phyloP scores from a whole-genome alignment of 2,329 filamentous ascomycete species.

The Blastomyces silverae region DNA sequence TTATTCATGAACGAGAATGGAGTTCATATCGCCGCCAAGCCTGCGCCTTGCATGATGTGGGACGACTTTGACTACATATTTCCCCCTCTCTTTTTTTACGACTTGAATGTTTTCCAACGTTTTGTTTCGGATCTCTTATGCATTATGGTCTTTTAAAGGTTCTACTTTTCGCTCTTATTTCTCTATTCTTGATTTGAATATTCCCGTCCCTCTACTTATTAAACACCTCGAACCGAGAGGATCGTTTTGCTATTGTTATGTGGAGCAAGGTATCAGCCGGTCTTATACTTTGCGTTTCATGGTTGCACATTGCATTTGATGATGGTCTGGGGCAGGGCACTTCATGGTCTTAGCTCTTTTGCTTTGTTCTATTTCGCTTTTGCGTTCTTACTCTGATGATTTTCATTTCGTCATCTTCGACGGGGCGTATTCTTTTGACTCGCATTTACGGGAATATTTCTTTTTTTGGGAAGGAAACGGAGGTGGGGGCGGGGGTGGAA shows the following conservation, averaged over 20 bases:
- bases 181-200: not conserved
- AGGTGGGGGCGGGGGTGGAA: not conserved
- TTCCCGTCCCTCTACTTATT: not conserved
- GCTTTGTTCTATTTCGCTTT: not conserved
- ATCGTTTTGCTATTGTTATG: not conserved
- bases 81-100: not conserved
- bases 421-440: not conserved
- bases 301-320: slow-evolving; percentile 13
- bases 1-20: not conserved
- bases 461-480: not conserved
- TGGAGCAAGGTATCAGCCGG: slow-evolving; percentile 11
- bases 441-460: not conserved
- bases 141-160: not conserved
- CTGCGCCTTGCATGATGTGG: not conserved
- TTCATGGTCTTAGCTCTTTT: not conserved
- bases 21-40: not conserved
- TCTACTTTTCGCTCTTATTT: not conserved
- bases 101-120: not conserved
- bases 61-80: not conserved
- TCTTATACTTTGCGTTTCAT: slow-evolving; percentile 7
- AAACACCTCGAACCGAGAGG: not conserved
- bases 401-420: not conserved
- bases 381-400: not conserved
- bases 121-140: not conserved
- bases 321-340: not conserved